Base-by-base conservation (phyloP, 768 basidiomycete genomes). In the Suillus clintonianus region DNA sequence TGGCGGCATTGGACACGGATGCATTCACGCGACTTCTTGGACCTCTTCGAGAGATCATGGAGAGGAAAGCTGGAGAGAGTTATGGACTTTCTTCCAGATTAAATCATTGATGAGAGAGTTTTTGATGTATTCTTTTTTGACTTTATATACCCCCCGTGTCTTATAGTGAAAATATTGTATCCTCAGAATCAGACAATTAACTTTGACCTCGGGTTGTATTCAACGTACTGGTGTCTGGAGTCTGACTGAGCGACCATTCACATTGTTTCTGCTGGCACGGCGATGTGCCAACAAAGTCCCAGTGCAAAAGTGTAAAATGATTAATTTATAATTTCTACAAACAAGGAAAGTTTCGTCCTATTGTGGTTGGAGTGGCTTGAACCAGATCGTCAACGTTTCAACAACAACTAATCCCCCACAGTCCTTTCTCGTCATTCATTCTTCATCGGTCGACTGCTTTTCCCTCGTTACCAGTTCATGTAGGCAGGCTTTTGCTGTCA, bases 21-120 rank as follows among this genome's bases (percentile, higher is more conserved):
- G 91, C 96, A 22, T 99, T 99, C 72, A 97, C 95, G 14, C 88
- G 97, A 45, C 80, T 99, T 48, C 86, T 99, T 37, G 97, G 97
- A 5, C 95, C 95, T 24, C 80, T 97, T 67, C 87, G 92, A 64
- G 95, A 96, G 75, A 89, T 95, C 72, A 94, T 96, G 93, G 93
- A 94, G 72, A 86, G 94, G 68, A 87, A 89, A 71, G 90, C 92
- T n/a, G 91, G 89, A 24, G 89, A 91, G 72, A 83, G 81, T 56
- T 93, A 93, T 73, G 83, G 83, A 3, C 64, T 74, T 61, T 70
- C 63, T 70, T 62, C 74, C 50, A 67, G 74, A 57, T 62, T 77
- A 30, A 74, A 76, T 67, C 79, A 78, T 50, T 80, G 65, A 59
- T 32, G 6, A 41, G 24, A 22, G 7, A 19, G 30, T 5, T n/a